Evolutionary conservation across 2,329 filamentous ascomycete species (phyloP).

Genomic region (Fusarium bulbicola): DNA sequence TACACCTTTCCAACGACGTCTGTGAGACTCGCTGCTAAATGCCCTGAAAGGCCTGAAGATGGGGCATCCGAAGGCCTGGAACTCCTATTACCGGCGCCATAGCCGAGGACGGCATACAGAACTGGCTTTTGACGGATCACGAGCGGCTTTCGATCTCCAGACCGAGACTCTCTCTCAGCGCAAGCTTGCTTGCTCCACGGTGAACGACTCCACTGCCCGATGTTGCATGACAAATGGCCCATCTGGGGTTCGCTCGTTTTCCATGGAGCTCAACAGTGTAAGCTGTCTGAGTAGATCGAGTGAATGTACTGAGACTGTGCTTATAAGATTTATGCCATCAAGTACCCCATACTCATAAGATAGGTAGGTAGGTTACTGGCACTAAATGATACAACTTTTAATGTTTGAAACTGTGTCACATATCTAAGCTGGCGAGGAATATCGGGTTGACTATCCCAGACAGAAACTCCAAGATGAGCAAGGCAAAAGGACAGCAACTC

Average conservation of each 20-base stretch:
- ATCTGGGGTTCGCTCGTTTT: conserved; percentile 34
- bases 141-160: conserved; percentile 36
- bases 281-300: not conserved
- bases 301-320: not conserved
- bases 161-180: not conserved
- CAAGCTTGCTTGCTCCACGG: not conserved
- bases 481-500: not conserved
- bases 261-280: conserved; percentile 11
- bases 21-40: conserved; percentile 25
- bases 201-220: conserved; percentile 19
- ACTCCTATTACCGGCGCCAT: conserved; percentile 32
- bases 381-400: not conserved
- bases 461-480: not conserved
- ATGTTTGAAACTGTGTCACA: not conserved
- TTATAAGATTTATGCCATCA: not conserved
- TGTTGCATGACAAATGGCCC: conserved; percentile 38
- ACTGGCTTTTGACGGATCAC: conserved; percentile 31
- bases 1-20: conserved; percentile 51
- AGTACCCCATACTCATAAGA: not conserved
- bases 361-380: not conserved
- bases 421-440: not conserved
- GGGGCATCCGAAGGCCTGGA: conserved; percentile 21
- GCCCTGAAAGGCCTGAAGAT: conserved; percentile 12
- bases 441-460: not conserved
- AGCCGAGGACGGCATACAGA: conserved; percentile 30